Percentiles rank a stretch among this genome's conserved stretches.
These are phyloP conservation scores for Peltaster fructicola DNA, from an alignment of 2,329 filamentous ascomycete genomes.

Conservation along the genomic window DNA sequence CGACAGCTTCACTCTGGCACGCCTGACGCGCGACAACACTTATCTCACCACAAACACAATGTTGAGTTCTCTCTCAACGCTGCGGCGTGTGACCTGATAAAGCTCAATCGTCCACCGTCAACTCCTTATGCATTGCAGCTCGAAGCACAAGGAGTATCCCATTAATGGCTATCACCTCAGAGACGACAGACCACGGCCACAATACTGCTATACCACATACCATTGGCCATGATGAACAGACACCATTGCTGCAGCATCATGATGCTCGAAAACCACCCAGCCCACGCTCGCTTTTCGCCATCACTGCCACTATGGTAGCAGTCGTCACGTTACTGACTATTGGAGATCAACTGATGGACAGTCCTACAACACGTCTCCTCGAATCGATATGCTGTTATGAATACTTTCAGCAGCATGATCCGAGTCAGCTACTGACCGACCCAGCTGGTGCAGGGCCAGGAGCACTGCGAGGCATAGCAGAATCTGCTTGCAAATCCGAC, in stretches of 20 bases:
- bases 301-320: conserved; percentile 16
- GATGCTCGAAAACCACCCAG: conserved; percentile 1
- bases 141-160: too few relatives aligned
- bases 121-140: too few relatives aligned
- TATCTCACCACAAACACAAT: too few relatives aligned
- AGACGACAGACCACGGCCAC: too few relatives aligned
- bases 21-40: too few relatives aligned
- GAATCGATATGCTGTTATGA: conserved; percentile 37
- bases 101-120: too few relatives aligned
- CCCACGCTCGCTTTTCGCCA: conserved; percentile 4
- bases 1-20: too few relatives aligned
- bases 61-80: too few relatives aligned
- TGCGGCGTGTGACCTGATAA: too few relatives aligned
- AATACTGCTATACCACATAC: too few relatives aligned
- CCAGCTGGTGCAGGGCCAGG: conserved; percentile 12
- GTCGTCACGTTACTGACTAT: conserved; percentile 29
- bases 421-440: conserved; percentile 13
- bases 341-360: conserved; percentile 20
- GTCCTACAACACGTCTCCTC: conserved; percentile 32
- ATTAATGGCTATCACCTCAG: too few relatives aligned
- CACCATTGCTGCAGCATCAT: neutral
- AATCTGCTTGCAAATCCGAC: conserved; percentile 31
- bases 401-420: conserved; percentile 26
- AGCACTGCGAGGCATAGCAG: conserved; percentile 19
- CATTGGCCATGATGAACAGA: too few relatives aligned